Base-by-base conservation (phyloP, 129 eudicot species). In the Apium graveolens region DNA sequence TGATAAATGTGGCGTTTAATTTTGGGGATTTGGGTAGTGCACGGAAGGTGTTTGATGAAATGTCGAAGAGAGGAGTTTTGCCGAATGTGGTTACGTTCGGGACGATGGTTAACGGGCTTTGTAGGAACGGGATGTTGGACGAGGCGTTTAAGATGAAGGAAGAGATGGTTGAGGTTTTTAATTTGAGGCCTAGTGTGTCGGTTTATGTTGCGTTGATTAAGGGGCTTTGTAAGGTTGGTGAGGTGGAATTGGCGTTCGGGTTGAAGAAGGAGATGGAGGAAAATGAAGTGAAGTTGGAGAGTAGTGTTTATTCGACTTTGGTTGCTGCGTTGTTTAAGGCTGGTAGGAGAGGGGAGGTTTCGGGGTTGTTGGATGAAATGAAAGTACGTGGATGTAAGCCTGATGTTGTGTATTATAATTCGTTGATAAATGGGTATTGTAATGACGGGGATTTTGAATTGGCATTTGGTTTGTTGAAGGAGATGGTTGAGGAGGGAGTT, bases 11-110 rank as follows among this genome's bases (percentile, higher is more conserved):
- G 13, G 75, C 75, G 55, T 27, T 78, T 76, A 32, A 51, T 57
- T 27, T 37, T 57, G 43, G 42, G 5, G 87, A 83, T 85, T 39
- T 88, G 70, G 85, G 5, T 57, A 24, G 76, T 32, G 92, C 92
- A 5, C 21, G 79, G 85, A 53, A 84, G 46, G 65, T 86, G 90
- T 86, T 89, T 45, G 92, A 82, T 78, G 93, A 83, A 81, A 89
- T 86, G 93, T 80, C 32, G 12, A 78, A 41, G 73, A 81, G 80
- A 76, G 83, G 86, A 45, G 35, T 87, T 68, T 21, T 26, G 38
- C 84, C 89, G 8, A 79, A 88, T 86, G 88, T 41, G 76, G 85
- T 84, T 55, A 86, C 92, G 6, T 86, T 77, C 41, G 87, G 83
- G 83, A 86, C 88, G 69, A 62, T 88, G 80, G 84, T 88, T 78